These are phyloP conservation scores for Trametes sp. DNA, from an alignment of 1,284 basidiomycete genomes.

Conservation along the genomic window DNA sequence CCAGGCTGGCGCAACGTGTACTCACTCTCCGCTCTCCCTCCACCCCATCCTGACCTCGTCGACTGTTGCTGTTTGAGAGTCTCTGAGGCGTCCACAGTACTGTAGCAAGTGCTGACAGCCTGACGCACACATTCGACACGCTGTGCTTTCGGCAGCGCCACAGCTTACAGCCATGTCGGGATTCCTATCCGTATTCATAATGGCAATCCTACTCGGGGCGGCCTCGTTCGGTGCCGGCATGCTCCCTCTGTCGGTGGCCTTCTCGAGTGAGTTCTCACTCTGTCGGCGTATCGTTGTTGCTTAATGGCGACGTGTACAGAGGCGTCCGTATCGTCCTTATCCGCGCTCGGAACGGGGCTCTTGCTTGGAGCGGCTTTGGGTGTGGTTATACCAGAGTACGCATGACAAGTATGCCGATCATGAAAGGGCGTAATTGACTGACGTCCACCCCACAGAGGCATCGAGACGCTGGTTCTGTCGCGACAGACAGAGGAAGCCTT, in stretches of 20 bases:
- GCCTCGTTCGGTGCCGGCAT: constrained; percentile 78
- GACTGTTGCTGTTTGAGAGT: no score
- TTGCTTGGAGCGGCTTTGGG: constrained; percentile 89
- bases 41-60: background rate
- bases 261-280: constrained; percentile 66
- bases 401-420: constrained; percentile 16
- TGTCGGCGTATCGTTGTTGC: background rate
- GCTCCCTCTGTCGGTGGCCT: constrained; percentile 75
- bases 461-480: constrained; percentile 60
- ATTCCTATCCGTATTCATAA: constrained; percentile 35
- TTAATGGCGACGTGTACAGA: constrained; percentile 45
- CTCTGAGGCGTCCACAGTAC: no score
- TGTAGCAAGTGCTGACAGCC: no score
- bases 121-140: background rate
- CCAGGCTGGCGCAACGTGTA: constrained; percentile 4
- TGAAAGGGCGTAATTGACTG: background rate
- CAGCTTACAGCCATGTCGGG: constrained; percentile 37
- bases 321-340: constrained; percentile 64
- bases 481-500: constrained; percentile 48
- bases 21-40: background rate
- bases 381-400: constrained; percentile 92
- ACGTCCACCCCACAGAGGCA: constrained; percentile 53
- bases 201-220: constrained; percentile 73
- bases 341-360: constrained; percentile 82
- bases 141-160: background rate